A percentile compares a stretch with the other conserved stretches of the same genome.
Evolutionary conservation across 2,329 filamentous ascomycete genomes (phyloP).

Genomic region (Pseudofabraea citricarpa): DNA sequence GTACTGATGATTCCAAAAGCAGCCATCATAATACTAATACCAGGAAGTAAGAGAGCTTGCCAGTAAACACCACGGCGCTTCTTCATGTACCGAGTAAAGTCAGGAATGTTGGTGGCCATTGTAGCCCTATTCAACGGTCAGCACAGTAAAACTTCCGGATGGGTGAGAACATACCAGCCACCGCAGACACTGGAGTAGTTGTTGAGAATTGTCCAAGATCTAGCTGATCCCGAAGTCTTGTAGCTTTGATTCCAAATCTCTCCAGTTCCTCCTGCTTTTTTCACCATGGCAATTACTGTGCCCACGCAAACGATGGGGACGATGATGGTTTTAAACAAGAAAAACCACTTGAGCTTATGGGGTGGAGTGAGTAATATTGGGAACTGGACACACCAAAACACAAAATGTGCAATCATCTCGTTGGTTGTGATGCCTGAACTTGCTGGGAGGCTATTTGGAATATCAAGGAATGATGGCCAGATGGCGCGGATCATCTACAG

Average conservation of each 20-base stretch:
- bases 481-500: slow-evolving; percentile 29
- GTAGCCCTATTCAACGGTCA: slow-evolving; percentile 6
- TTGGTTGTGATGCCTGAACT: slow-evolving; percentile 47
- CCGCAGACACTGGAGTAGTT: slow-evolving; percentile 3
- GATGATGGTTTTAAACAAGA: slow-evolving; percentile 37
- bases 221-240: neutral
- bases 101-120: slow-evolving; percentile 30
- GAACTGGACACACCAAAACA: slow-evolving; percentile 22
- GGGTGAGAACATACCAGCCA: slow-evolving; percentile 1
- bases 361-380: slow-evolving; percentile 42
- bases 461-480: slow-evolving; percentile 44
- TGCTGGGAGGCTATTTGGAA: slow-evolving; percentile 45
- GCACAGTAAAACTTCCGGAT: neutral
- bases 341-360: slow-evolving; percentile 40
- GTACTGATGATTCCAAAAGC: slow-evolving; percentile 41
- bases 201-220: slow-evolving; percentile 7
- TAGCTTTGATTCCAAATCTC: slow-evolving; percentile 7
- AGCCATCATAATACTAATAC: slow-evolving; percentile 25
- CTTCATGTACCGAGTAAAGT: slow-evolving; percentile 35
- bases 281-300: slow-evolving; percentile 5
- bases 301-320: neutral
- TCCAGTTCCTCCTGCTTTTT: slow-evolving; percentile 3
- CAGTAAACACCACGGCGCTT: slow-evolving; percentile 11
- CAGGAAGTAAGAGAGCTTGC: slow-evolving; percentile 12
- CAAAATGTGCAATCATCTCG: slow-evolving; percentile 46